phyloP scores from a whole-genome alignment of 148 eudicot genomes.

The Chenopodium berlandieri region DNA sequence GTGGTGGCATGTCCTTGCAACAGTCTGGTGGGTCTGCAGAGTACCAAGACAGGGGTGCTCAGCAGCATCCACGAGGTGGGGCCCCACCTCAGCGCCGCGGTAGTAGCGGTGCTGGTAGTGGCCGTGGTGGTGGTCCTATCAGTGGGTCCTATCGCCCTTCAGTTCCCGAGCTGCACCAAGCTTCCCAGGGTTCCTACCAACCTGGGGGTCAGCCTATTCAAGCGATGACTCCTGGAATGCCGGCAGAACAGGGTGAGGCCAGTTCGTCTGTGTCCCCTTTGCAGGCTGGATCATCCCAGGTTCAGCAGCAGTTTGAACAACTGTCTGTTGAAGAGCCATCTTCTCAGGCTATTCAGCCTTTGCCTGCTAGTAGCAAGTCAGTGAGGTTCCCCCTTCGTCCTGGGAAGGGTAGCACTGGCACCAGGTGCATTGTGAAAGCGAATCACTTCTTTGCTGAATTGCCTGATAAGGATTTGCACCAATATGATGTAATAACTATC shows the following conservation, averaged over 20 bases:
- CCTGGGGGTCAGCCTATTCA: constrained; percentile 52
- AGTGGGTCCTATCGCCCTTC: constrained; percentile 58
- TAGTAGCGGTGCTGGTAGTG: constrained; percentile 32
- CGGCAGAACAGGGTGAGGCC: constrained; percentile 42
- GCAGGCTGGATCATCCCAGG: constrained; percentile 34
- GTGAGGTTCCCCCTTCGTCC: constrained; percentile 84
- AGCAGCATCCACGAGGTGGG: constrained; percentile 58
- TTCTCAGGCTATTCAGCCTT: constrained; percentile 61
- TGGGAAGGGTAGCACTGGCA: constrained; percentile 79
- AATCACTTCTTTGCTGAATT: constrained; percentile 91
- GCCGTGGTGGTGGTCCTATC: constrained; percentile 48
- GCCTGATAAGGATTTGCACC: constrained; percentile 94
- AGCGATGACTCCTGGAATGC: constrained; percentile 38
- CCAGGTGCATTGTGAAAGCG: constrained; percentile 75
- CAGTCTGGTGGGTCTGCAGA: constrained; percentile 58
- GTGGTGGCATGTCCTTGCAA: constrained; percentile 57
- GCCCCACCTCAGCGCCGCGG: constrained; percentile 58
- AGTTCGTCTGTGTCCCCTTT: constrained; percentile 40
- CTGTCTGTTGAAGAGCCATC: constrained; percentile 45
- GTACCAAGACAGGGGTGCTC: constrained; percentile 58
- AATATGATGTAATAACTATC: constrained; percentile 57
- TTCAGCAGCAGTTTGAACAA: constrained; percentile 51
- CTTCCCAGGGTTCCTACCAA: constrained; percentile 66
- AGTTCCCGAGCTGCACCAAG: constrained; percentile 99
- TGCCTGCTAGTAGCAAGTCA: constrained; percentile 72